These are phyloP conservation scores for Camellia lanceoleosa DNA, from an alignment of 148 eudicot genomes.

Conservation along the genomic window DNA sequence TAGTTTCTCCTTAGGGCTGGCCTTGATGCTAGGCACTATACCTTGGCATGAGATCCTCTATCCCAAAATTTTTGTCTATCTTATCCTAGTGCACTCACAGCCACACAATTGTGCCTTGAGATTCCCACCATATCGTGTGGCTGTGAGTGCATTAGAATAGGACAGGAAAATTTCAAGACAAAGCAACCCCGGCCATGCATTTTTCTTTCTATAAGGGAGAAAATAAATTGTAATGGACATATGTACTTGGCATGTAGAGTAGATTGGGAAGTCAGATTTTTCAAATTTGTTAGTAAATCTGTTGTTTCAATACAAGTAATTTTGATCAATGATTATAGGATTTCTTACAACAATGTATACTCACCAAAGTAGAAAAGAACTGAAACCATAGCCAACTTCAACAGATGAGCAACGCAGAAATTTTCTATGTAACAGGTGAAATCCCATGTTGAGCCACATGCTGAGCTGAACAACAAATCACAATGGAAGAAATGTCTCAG, in stretches of 20 bases:
- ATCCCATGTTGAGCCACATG: conserved; percentile 52
- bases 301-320: neutral
- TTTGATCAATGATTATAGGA: neutral
- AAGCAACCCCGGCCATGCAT: no score
- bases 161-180: no score
- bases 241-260: neutral
- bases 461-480: conserved; percentile 27
- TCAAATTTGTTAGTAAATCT: neutral
- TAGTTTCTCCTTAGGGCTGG: no score
- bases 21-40: no score
- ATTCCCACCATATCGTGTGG: no score
- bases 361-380: conserved; percentile 41
- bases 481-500: neutral
- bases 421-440: conserved; percentile 48
- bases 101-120: no score
- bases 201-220: no score
- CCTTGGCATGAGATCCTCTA: no score
- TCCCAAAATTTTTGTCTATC: no score
- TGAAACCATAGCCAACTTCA: conserved; percentile 38
- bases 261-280: neutral
- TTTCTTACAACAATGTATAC: conserved; percentile 7
- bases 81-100: no score
- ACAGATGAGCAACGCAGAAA: conserved; percentile 42
- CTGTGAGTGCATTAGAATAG: no score
- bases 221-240: no score